phyloP scores from a whole-genome alignment of 2,329 filamentous ascomycete species.

The Aspergillus clavatus region DNA sequence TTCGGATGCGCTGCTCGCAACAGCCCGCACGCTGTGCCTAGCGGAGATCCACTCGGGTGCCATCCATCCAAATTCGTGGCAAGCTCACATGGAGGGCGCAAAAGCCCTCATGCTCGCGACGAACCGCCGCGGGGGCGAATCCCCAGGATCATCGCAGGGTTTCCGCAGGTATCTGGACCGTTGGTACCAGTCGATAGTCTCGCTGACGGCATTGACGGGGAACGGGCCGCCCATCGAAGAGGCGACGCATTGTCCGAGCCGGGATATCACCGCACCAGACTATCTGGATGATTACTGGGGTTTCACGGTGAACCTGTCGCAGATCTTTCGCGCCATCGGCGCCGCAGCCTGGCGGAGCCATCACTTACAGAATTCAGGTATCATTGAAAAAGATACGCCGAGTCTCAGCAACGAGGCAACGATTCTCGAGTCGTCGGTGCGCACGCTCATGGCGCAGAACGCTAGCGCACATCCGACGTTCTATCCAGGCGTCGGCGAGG shows the following conservation, averaged over 20 bases:
- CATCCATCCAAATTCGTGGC: constrained; percentile 39
- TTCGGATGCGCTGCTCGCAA: constrained; percentile 37
- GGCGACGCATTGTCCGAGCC: constrained; percentile 12
- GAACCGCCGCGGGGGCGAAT: constrained; percentile 15
- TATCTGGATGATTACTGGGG: constrained; percentile 43
- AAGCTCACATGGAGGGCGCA: constrained; percentile 41
- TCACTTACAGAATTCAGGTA: constrained; percentile 16
- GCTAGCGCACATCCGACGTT: constrained; percentile 27
- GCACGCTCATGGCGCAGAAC: constrained; percentile 31
- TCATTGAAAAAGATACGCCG: too few relatives aligned
- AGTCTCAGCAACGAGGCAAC: constrained; percentile 32
- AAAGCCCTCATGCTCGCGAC: constrained; percentile 34
- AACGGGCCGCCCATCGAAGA: constrained; percentile 35
- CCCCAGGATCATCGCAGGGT: constrained; percentile 24
- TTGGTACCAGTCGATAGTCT: constrained; percentile 42
- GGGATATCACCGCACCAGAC: constrained; percentile 21
- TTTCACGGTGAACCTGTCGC: constrained; percentile 37
- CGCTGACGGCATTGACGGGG: constrained; percentile 38
- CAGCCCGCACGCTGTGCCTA: constrained; percentile 40
- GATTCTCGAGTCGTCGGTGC: constrained; percentile 31
- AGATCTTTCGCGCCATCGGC: constrained; percentile 38
- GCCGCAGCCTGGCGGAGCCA: constrained; percentile 31
- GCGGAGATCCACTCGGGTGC: constrained; percentile 42
- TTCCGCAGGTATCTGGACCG: constrained; percentile 37
- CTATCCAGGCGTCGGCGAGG: constrained; percentile 34